Conservation (phyloP, 2,329 filamentous ascomycete species). For the Aureobasidium uvarum region DNA sequence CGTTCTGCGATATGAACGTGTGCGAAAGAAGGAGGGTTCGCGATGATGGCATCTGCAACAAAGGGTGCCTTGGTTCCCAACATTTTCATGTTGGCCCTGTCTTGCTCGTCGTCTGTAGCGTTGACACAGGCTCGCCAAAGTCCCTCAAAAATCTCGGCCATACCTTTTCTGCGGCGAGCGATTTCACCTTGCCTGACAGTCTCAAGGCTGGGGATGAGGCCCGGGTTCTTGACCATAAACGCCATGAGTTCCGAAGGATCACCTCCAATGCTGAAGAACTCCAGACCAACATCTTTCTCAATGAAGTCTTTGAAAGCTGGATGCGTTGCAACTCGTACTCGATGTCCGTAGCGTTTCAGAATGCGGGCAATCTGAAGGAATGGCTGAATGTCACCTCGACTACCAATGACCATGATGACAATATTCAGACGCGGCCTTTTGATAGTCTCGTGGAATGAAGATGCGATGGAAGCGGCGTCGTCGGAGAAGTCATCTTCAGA, state of each 20-base stretch:
- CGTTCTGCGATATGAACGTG: conserved; percentile 79
- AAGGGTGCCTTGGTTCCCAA: conserved; percentile 61
- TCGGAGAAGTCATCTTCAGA: not conserved
- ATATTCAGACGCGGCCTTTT: conserved; percentile 64
- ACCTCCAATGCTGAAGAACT: conserved; percentile 78
- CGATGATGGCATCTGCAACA: conserved; percentile 76
- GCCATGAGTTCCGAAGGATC: conserved; percentile 80
- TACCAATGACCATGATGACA: conserved; percentile 81
- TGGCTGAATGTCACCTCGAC: conserved; percentile 75
- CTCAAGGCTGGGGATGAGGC: conserved; percentile 70
- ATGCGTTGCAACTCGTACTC: conserved; percentile 75
- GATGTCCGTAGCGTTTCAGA: conserved; percentile 69
- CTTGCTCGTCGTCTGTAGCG: conserved; percentile 65
- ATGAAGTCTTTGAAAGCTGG: conserved; percentile 75
- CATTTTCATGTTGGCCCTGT: conserved; percentile 59
- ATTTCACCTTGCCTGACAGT: conserved; percentile 73
- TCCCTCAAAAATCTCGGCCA: conserved; percentile 80
- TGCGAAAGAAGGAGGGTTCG: conserved; percentile 75
- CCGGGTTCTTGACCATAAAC: conserved; percentile 83
- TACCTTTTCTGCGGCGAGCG: conserved; percentile 62
- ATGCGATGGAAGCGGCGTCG: conserved; percentile 32
- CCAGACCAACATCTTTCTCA: conserved; percentile 66
- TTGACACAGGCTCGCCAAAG: conserved; percentile 79
- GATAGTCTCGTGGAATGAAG: conserved; percentile 32
- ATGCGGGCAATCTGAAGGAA: conserved; percentile 74